A percentile compares a stretch with the other conserved stretches of the same genome.
phyloP scores from a whole-genome alignment of 805 yeast genomes.

The Wickerhamomyces hampshirensis region DNA sequence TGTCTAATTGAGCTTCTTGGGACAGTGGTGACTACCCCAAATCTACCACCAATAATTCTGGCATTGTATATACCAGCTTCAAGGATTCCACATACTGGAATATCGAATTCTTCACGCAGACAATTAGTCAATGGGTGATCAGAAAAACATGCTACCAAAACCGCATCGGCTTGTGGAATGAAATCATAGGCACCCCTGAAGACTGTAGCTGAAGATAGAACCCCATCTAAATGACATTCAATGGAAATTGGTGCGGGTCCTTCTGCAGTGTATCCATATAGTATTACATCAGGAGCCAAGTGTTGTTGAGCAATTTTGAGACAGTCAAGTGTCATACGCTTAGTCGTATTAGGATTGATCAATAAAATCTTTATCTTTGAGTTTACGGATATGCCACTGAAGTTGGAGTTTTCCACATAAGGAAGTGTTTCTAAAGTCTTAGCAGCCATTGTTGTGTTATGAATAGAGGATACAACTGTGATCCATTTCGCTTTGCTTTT shows the following conservation, averaged over 20 bases:
- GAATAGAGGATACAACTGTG: too few relatives aligned
- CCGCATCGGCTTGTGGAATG: conserved; percentile 26
- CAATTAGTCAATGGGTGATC: conserved; percentile 32
- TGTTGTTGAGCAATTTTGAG: conserved; percentile 25
- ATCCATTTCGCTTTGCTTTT: too few relatives aligned
- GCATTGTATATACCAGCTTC: conserved; percentile 32
- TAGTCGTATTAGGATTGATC: conserved; percentile 29
- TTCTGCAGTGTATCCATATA: conserved; percentile 29
- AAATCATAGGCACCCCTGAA: conserved; percentile 27
- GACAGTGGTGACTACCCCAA: conserved; percentile 30
- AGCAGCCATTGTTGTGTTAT: conserved; percentile 9
- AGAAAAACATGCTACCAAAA: conserved; percentile 31
- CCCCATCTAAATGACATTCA: conserved; percentile 32
- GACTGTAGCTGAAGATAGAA: conserved; percentile 28
- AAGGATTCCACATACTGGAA: conserved; percentile 30
- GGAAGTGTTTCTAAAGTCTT: conserved; percentile 14
- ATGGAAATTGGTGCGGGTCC: conserved; percentile 26
- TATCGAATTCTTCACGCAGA: conserved; percentile 30
- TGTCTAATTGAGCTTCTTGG: conserved; percentile 29
- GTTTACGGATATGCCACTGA: too few relatives aligned
- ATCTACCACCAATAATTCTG: conserved; percentile 28
- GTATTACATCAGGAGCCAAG: conserved; percentile 26
- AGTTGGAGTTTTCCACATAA: conserved; percentile 6
- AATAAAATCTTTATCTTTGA: conserved; percentile 22
- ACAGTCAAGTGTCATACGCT: conserved; percentile 28